Percentiles rank a stretch among this genome's conserved stretches.
phyloP scores from a whole-genome alignment of 176 grass and related monocot species.

The Guadua angustifolia region DNA sequence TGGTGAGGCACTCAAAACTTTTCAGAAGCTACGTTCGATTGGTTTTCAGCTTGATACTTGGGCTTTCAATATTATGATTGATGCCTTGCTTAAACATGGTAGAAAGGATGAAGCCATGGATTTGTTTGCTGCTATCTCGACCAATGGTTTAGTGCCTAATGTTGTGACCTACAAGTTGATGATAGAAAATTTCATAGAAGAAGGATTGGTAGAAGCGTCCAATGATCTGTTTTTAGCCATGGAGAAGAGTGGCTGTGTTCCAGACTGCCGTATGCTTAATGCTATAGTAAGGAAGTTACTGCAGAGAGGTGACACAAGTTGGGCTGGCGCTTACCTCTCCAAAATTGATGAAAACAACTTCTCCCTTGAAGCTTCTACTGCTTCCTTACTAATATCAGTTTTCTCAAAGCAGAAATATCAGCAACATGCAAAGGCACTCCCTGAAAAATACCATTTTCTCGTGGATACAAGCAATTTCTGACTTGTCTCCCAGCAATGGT shows the following conservation, averaged over 20 bases:
- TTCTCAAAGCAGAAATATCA: no score
- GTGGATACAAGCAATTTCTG: background rate
- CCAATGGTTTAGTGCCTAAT: background rate
- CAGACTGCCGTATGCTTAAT: background rate
- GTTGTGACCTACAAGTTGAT: background rate
- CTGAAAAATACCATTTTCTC: no score
- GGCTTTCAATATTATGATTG: background rate
- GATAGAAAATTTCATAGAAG: background rate
- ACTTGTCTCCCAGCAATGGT: background rate
- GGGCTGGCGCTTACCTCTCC: slow-evolving; percentile 13
- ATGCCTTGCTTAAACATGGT: background rate
- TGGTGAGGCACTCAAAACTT: background rate
- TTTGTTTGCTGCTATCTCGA: background rate
- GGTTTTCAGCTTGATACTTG: background rate
- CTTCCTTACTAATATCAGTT: no score
- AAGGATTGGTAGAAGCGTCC: background rate
- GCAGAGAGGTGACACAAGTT: background rate
- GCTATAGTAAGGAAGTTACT: background rate
- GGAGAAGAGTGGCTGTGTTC: background rate
- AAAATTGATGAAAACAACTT: slow-evolving; percentile 25
- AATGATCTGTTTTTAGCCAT: background rate
- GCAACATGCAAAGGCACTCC: no score
- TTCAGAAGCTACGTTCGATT: background rate
- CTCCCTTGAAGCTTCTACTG: no score
- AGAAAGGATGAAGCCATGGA: background rate